Evolutionary conservation across 176 grass and related monocot species (phyloP).

Genomic region (Carex cristatella): DNA sequence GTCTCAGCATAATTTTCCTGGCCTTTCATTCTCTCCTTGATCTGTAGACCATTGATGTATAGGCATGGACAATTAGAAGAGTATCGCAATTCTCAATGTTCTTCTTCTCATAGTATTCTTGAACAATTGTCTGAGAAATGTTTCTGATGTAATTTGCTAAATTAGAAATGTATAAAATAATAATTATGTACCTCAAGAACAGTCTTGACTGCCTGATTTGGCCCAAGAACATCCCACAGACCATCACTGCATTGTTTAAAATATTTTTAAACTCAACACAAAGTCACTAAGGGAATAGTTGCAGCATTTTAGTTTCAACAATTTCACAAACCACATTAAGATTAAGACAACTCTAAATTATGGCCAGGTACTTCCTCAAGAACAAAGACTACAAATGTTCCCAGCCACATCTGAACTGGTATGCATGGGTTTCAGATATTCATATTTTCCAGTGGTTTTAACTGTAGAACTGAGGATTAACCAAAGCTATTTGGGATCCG

Average conservation of each 20-base stretch:
- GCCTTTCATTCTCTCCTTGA: slow-evolving; percentile 27
- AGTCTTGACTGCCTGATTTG: slow-evolving; percentile 58
- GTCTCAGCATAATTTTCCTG: slow-evolving; percentile 24
- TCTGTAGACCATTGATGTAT: slow-evolving; percentile 25
- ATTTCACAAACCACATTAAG: neutral
- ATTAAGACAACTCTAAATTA: neutral
- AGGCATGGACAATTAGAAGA: neutral
- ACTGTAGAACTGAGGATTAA: neutral
- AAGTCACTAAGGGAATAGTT: neutral
- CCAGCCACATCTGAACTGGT: neutral
- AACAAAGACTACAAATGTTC: neutral
- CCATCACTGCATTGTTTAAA: slow-evolving; percentile 48
- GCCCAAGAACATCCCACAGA: slow-evolving; percentile 80
- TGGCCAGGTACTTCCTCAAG: neutral
- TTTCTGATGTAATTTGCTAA: neutral
- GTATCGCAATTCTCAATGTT: neutral
- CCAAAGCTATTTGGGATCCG: neutral
- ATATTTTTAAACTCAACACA: neutral
- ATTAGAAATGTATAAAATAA: neutral
- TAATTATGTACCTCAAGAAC: slow-evolving; percentile 42
- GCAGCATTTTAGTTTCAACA: neutral
- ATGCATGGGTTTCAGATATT: neutral
- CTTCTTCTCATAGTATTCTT: neutral
- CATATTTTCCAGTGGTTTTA: neutral
- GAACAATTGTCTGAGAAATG: neutral